Conservation (phyloP, 305 asterid species). For the Rubia peregrina region DNA sequence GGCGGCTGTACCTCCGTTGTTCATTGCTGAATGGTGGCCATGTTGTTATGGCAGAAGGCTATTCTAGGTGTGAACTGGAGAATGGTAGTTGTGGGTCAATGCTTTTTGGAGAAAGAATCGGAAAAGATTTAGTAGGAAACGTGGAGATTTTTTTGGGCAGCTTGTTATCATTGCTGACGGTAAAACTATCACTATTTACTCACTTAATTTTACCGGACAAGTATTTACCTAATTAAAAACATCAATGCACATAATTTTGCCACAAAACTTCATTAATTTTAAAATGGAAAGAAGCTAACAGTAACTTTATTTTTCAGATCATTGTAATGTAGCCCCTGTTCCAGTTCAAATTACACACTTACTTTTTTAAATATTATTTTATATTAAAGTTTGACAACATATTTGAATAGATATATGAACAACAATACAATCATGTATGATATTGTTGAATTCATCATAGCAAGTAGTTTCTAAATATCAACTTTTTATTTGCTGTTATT, state of each 20-base stretch:
- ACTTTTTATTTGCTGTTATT: no score
- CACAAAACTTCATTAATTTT: neutral
- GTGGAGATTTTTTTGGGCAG: neutral
- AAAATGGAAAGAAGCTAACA: neutral
- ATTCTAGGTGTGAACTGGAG: neutral
- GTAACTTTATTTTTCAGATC: no score
- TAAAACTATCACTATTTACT: neutral
- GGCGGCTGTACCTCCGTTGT: neutral
- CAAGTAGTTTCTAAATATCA: no score
- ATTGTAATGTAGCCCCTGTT: no score
- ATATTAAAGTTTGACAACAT: no score
- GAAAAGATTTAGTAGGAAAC: neutral
- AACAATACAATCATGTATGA: no score
- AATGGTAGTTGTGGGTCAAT: neutral
- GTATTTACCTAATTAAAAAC: neutral
- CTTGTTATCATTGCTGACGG: neutral
- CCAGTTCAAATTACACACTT: no score
- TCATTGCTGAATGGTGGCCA: neutral
- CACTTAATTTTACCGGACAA: neutral
- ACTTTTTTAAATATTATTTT: no score
- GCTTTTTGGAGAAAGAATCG: neutral
- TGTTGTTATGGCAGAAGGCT: neutral
- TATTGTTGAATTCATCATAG: no score
- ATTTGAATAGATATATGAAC: no score
- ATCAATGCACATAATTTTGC: neutral